These are phyloP conservation scores for Nephelium lappaceum DNA, from an alignment of 345 rosid species.

Conservation along the genomic window DNA sequence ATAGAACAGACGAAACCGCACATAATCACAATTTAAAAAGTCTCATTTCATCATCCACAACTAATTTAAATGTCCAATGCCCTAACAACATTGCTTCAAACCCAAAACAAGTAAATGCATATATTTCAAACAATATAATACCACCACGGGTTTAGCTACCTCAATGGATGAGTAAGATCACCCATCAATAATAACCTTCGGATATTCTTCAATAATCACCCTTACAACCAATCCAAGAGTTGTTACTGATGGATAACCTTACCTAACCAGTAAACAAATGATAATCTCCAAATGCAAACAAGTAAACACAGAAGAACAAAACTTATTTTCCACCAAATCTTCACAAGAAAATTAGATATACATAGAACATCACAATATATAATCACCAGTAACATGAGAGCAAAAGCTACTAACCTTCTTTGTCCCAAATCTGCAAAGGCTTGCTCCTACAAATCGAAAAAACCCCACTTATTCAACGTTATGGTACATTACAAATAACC, in stretches of 20 bases:
- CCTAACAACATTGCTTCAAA: neutral
- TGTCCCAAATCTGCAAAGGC: slow-evolving; percentile 87
- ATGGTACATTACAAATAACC: neutral
- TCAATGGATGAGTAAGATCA: too few species aligned
- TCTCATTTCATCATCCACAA: neutral
- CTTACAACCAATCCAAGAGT: too few species aligned
- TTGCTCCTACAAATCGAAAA: slow-evolving; percentile 53
- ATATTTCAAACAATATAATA: too few species aligned
- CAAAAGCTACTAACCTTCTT: slow-evolving; percentile 56
- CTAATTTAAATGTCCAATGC: neutral
- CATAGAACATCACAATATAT: neutral
- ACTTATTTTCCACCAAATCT: neutral
- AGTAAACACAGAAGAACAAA: neutral
- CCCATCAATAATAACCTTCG: too few species aligned
- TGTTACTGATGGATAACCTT: too few species aligned
- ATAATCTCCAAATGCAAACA: neutral
- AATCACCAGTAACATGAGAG: neutral
- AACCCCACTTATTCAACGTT: neutral
- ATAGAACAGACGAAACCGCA: neutral
- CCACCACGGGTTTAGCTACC: too few species aligned
- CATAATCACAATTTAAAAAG: neutral
- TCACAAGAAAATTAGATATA: too few species aligned
- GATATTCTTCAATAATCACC: too few species aligned
- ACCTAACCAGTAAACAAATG: neutral
- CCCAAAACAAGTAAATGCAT: neutral